Conservation (phyloP, 768 basidiomycete genomes). For the Zangia roseola region DNA sequence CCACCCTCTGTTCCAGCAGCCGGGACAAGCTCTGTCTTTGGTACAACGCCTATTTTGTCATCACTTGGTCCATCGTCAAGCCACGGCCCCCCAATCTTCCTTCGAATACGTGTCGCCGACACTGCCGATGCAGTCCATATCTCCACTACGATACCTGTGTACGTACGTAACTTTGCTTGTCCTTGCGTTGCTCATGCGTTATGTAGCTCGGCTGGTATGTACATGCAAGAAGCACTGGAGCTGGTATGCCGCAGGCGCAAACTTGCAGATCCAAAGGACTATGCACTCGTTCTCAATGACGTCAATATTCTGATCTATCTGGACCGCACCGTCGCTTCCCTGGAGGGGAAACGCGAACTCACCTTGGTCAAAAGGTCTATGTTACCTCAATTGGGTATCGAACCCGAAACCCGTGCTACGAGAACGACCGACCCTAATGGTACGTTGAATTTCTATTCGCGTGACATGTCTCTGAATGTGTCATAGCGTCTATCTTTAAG, state of each 20-base stretch:
- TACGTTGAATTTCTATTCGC: slow-evolving; percentile 31
- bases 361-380: slow-evolving; percentile 76
- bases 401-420: slow-evolving; percentile 61
- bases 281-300: slow-evolving; percentile 67
- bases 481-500: slow-evolving; percentile 88
- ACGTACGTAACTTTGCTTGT: slow-evolving; percentile 32
- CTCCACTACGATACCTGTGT: slow-evolving; percentile 91
- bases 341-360: slow-evolving; percentile 85
- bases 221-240: slow-evolving; percentile 95
- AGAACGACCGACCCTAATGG: slow-evolving; percentile 92
- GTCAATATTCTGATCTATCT: slow-evolving; percentile 80
- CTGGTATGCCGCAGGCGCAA: slow-evolving; percentile 72
- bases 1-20: slow-evolving; percentile 39
- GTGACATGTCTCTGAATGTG: neutral
- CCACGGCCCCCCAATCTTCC: slow-evolving; percentile 79
- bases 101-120: slow-evolving; percentile 79
- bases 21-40: slow-evolving; percentile 45
- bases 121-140: slow-evolving; percentile 82
- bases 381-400: slow-evolving; percentile 69
- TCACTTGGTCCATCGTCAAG: slow-evolving; percentile 68
- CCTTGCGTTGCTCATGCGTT: neutral
- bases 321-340: slow-evolving; percentile 93
- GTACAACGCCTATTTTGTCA: slow-evolving; percentile 54
- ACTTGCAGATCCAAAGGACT: slow-evolving; percentile 70
- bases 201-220: slow-evolving; percentile 82